Base-by-base conservation (phyloP, 2,329 filamentous ascomycete genomes). In the Tolypocladium album region DNA sequence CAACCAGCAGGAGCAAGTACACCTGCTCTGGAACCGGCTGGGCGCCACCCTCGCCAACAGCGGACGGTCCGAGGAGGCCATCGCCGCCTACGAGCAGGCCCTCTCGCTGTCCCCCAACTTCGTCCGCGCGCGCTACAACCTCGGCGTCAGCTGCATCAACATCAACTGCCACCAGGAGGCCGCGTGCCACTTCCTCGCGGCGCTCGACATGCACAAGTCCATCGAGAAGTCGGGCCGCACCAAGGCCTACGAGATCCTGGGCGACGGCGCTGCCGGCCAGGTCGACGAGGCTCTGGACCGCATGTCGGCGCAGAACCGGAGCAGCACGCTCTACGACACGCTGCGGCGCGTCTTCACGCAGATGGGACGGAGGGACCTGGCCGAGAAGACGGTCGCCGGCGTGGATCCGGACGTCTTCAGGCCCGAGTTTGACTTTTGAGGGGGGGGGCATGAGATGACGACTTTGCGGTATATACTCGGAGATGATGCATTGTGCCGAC, bases 141-240 rank as follows among this genome's bases (percentile, higher is more conserved):
- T 99, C 1, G 94, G 94, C 55, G 94, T 97, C 12, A 90, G 86
- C 61, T 97, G 94, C 74, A 97, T 99, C 74, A 97, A 97, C 75
- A 96, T 97, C 67, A 92, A 92, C 59, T 97, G 93, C 75, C 92
- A 92, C 72, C 88, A 90, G 20, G 90, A 97, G 76, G 94, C 94
- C 0, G 94, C 94, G 2, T 88, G 91, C 62, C 94, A 99, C 75
- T 83, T 99, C 60, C 83, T 99, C 17, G 90, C 92, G 3, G 93
- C 94, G 0, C 80, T 99, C 57, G 88, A 88, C 59, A 97, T 99
- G 92, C 94, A 99, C 79, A 92, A 94, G 72, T 87, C 92, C 8
- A 91, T 96, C 17, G 92, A 97, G 76, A 85, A 85, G 68, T 89
- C 92, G 70, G 92, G 91, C 5, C 83, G 90, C 61, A 88, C 90